Base-by-base conservation (phyloP, 1,284 basidiomycete genomes). In the Ceratobasidium sp. region DNA sequence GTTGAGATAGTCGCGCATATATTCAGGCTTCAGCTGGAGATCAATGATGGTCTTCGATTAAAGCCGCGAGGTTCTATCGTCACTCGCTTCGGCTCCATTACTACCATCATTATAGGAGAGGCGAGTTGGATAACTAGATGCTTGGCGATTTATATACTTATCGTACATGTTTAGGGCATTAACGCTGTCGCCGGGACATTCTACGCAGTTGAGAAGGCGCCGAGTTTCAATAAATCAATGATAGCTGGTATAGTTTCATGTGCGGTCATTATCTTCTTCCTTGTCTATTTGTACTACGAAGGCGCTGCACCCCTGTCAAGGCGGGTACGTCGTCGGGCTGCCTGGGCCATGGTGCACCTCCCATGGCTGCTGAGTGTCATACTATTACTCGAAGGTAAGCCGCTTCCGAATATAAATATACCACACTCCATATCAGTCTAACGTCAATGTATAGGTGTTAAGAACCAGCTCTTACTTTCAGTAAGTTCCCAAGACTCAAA, bases 401-500 rank as follows among this genome's bases (percentile, higher is more conserved):
- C 20, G 49, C 2, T 7, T 55, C 12, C 1, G n/a, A n/a, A n/a
- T n/a, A n/a, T n/a, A n/a, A n/a, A n/a, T n/a, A n/a, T n/a, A n/a
- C n/a, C n/a, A n/a, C n/a, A n/a, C n/a, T n/a, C n/a, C n/a, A n/a
- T n/a, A n/a, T n/a, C n/a, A n/a, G 20, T 13, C 6, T 58, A 7
- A 1, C 7, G 55, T 40, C n/a, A 12, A 23, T 76, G 40, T 12
- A 3, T 42, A 75, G 72, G 75, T 13, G 75, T 77, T 40, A 77
- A 77, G 64, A 77, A 77, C 26, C 75, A 77, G 64, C 75, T 77
- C 9, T 53, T 77, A 42, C 75, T 77, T 46, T 67, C 64, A n/a
- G 75, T 77, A 58, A 9, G 75, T 56, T 4, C n/a, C 15, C 23
- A 13, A 2, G n/a, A n/a, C n/a, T 23, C 13, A 1, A n/a, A 20